Percentiles rank a stretch among this genome's conserved stretches.
These are phyloP conservation scores for Monosporascus sp. DNA, from an alignment of 2,329 filamentous ascomycete genomes.

Conservation along the genomic window DNA sequence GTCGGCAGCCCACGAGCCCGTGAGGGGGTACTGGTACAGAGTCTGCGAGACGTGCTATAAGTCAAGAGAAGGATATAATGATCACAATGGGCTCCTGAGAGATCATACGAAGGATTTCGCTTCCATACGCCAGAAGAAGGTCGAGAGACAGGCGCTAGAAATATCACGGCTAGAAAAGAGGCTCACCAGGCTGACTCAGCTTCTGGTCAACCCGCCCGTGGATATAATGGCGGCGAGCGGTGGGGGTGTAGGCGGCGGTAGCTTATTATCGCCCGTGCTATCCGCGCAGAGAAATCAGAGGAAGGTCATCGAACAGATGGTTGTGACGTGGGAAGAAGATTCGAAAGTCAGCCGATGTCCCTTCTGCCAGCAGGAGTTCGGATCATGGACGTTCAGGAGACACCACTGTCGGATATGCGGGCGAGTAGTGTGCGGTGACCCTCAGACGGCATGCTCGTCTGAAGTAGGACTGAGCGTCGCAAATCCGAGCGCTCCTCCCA, in stretches of 20 bases:
- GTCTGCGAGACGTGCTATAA: conserved; percentile 99
- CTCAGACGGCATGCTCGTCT: conserved; percentile 74
- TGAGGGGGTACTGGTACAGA: conserved; percentile 85
- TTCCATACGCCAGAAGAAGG: conserved; percentile 65
- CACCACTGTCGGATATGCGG: conserved; percentile 96
- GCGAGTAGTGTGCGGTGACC: conserved; percentile 86
- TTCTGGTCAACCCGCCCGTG: conserved; percentile 71
- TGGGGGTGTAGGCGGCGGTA: conserved; percentile 37
- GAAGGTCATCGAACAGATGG: conserved; percentile 80
- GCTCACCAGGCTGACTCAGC: conserved; percentile 79
- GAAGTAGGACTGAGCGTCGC: conserved; percentile 79
- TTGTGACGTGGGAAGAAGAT: conserved; percentile 96
- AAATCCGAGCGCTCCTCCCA: conserved; percentile 35
- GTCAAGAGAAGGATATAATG: conserved; percentile 91
- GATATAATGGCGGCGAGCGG: conserved; percentile 50
- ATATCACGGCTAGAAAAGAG: conserved; percentile 87
- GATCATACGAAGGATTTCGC: conserved; percentile 71
- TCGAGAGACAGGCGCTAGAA: conserved; percentile 84
- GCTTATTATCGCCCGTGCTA: conserved; percentile 56
- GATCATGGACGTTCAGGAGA: conserved; percentile 83
- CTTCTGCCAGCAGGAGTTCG: conserved; percentile 94
- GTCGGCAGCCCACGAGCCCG: conserved; percentile 82
- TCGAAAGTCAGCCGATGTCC: conserved; percentile 74
- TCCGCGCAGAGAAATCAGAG: conserved; percentile 68
- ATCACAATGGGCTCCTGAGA: conserved; percentile 67